Evolutionary conservation across 129 eudicot genomes (phyloP).

Genomic region (Deinandra increscens): DNA sequence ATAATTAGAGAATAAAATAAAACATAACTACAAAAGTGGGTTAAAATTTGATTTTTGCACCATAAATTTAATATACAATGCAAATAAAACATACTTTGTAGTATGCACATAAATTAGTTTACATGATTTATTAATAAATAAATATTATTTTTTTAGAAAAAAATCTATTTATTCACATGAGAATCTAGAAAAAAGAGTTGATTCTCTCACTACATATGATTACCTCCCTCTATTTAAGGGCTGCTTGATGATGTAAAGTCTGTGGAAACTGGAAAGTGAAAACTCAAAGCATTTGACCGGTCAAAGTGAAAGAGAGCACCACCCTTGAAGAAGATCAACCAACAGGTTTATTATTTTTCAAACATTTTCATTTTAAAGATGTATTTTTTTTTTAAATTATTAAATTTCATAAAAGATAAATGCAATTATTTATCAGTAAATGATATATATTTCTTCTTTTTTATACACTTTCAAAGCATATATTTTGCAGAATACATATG

Average conservation of each 20-base stretch:
- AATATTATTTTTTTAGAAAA: background rate
- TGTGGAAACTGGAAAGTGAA: slow-evolving; percentile 13
- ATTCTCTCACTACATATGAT: background rate
- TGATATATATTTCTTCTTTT: background rate
- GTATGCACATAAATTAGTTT: no score
- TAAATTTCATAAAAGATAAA: background rate
- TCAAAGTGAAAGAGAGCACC: slow-evolving; percentile 7
- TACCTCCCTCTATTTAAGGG: slow-evolving; percentile 25
- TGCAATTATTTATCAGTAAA: background rate
- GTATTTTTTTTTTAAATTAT: background rate
- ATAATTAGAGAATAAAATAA: no score
- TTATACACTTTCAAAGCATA: background rate
- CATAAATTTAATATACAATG: no score
- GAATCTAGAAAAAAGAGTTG: background rate
- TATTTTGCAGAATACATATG: background rate
- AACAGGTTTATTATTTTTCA: slow-evolving; percentile 22
- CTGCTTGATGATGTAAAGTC: slow-evolving; percentile 17
- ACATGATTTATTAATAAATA: no score
- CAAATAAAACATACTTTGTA: no score
- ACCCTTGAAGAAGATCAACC: slow-evolving; percentile 9
- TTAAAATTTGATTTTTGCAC: no score
- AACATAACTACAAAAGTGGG: no score
- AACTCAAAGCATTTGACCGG: slow-evolving; percentile 21
- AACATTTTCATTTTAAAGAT: background rate
- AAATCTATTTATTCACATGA: background rate